Conservation (phyloP, 768 basidiomycete genomes). For the Boletus coccyginus region DNA sequence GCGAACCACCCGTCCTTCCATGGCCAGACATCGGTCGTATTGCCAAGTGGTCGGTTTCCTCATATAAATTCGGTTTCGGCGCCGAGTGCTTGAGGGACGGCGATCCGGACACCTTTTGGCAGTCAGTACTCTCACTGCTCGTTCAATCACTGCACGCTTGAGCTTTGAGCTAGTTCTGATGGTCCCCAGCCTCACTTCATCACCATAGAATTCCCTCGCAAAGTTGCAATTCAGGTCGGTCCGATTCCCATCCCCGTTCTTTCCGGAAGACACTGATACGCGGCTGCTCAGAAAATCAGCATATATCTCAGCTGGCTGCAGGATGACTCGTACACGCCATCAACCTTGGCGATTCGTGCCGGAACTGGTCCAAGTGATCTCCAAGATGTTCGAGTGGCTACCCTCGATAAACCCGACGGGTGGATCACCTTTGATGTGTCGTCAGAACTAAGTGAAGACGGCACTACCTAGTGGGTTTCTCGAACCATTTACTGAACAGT, state of each 20-base stretch:
- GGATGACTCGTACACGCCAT: constrained; percentile 98
- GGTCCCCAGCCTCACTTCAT: constrained; percentile 97
- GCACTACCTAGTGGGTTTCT: constrained; percentile 67
- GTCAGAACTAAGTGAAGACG: constrained; percentile 74
- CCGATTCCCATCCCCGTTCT: background rate
- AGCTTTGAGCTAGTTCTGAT: constrained; percentile 58
- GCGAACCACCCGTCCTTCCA: constrained; percentile 50
- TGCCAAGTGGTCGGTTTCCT: constrained; percentile 95
- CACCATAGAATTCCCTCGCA: constrained; percentile 88
- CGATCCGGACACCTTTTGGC: constrained; percentile 95
- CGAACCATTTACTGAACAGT: background rate
- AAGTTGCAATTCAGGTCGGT: constrained; percentile 82
- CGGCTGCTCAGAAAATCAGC: constrained; percentile 68
- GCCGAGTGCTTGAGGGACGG: constrained; percentile 87
- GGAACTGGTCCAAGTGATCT: constrained; percentile 91
- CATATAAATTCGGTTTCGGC: constrained; percentile 95
- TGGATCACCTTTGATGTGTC: constrained; percentile 91
- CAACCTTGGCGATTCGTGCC: constrained; percentile 84
- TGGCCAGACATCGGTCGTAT: constrained; percentile 86
- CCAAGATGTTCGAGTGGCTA: constrained; percentile 85
- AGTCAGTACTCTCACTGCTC: constrained; percentile 54
- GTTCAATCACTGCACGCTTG: background rate
- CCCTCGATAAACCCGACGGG: constrained; percentile 88
- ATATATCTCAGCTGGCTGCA: constrained; percentile 75
- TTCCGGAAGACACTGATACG: background rate